These are phyloP conservation scores for Cadophora malorum DNA, from an alignment of 2,329 filamentous ascomycete genomes.

Conservation along the genomic window DNA sequence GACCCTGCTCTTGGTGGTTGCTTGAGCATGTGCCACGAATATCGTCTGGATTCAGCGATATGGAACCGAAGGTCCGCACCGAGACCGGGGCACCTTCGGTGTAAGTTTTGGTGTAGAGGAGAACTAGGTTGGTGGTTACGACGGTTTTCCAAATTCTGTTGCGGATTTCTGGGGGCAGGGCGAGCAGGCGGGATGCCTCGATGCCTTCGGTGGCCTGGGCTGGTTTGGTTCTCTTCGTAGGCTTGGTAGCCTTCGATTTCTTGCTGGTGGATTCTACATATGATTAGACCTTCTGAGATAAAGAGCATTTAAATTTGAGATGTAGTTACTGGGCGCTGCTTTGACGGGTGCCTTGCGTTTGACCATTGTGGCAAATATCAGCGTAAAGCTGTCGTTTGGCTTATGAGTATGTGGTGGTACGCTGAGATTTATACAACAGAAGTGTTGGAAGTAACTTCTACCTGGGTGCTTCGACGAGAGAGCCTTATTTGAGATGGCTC, in stretches of 20 bases:
- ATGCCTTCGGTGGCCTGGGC: background rate
- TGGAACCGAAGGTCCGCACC: background rate
- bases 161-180: background rate
- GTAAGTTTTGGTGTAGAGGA: background rate
- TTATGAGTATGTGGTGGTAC: background rate
- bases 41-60: background rate
- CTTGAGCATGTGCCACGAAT: background rate
- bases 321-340: background rate
- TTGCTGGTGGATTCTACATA: background rate
- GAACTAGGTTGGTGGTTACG: background rate
- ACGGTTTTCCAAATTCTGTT: slow-evolving; percentile 7
- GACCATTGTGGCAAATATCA: background rate
- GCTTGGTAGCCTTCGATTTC: background rate
- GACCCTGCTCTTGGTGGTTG: background rate
- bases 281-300: background rate
- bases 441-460: background rate
- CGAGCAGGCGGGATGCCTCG: background rate
- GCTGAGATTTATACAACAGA: background rate
- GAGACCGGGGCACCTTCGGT: background rate
- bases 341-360: background rate
- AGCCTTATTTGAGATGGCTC: too few relatives aligned
- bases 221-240: background rate
- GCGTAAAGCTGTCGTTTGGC: background rate
- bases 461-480: too few relatives aligned
- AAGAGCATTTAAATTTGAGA: background rate